A percentile compares a stretch with the other conserved stretches of the same genome.
phyloP scores from a whole-genome alignment of 2,329 filamentous ascomycete genomes.

The Fusarium dlaminii region DNA sequence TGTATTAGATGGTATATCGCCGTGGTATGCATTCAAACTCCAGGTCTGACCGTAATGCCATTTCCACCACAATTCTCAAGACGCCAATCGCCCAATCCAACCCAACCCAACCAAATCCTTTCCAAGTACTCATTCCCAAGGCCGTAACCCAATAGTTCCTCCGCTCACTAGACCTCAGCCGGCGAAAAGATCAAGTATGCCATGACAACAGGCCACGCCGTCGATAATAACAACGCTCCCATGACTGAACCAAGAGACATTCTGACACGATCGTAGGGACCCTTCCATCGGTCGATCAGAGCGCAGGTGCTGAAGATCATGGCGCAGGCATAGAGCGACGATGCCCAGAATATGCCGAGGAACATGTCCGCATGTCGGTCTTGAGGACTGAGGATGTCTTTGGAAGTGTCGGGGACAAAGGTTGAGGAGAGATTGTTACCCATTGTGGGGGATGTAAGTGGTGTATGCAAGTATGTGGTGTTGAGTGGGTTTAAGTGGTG shows the following conservation, averaged over 20 bases:
- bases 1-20: constrained; percentile 34
- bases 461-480: not conserved
- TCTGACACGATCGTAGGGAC: constrained; percentile 48
- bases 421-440: constrained; percentile 53
- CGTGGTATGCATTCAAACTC: constrained; percentile 33
- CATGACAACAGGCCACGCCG: constrained; percentile 50
- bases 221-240: constrained; percentile 47
- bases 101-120: not conserved
- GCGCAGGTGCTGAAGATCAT: constrained; percentile 55
- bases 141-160: not conserved
- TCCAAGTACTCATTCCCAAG: not conserved
- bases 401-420: constrained; percentile 51
- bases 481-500: not conserved
- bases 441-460: constrained; percentile 44
- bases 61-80: constrained; percentile 14
- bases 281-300: constrained; percentile 56
- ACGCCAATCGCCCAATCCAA: constrained; percentile 15
- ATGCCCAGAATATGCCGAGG: constrained; percentile 48
- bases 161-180: not conserved
- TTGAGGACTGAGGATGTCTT: constrained; percentile 43
- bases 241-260: constrained; percentile 44
- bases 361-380: constrained; percentile 47
- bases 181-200: constrained; percentile 45
- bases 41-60: constrained; percentile 24
- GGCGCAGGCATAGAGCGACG: constrained; percentile 50